Evolutionary conservation across 768 basidiomycete genomes (phyloP).

Genomic region (Candolleomyces aberdarensis): DNA sequence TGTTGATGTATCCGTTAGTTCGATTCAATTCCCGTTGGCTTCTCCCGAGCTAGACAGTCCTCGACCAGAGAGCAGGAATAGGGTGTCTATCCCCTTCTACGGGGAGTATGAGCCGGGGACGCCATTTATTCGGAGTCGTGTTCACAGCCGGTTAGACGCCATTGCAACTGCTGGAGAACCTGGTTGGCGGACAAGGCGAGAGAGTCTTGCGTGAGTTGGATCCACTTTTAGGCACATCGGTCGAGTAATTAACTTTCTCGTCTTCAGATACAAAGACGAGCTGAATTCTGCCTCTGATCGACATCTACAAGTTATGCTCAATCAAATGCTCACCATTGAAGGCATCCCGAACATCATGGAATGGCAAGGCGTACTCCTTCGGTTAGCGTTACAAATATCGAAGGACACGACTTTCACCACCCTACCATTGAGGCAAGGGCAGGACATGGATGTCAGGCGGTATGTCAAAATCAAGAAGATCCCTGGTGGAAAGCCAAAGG

Average conservation of each 20-base stretch:
- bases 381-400: conserved; percentile 81
- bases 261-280: conserved; percentile 71
- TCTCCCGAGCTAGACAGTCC: conserved; percentile 59
- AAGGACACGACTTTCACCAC: conserved; percentile 78
- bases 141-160: conserved; percentile 71
- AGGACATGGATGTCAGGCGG: conserved; percentile 91
- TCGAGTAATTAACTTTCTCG: neutral
- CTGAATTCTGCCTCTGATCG: conserved; percentile 84
- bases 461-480: conserved; percentile 99
- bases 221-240: neutral
- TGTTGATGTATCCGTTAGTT: conserved; percentile 54
- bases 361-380: conserved; percentile 86
- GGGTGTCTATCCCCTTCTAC: conserved; percentile 52
- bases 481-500: conserved; percentile 85
- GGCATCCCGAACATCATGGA: conserved; percentile 77
- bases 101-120: conserved; percentile 71
- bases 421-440: conserved; percentile 70
- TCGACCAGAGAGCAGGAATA: conserved; percentile 3
- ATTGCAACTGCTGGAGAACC: conserved; percentile 52
- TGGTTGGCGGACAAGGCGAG: conserved; percentile 83
- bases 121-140: conserved; percentile 83
- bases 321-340: conserved; percentile 85
- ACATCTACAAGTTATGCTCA: conserved; percentile 87
- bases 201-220: conserved; percentile 79
- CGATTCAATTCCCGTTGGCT: conserved; percentile 77